A percentile compares a stretch with the other conserved stretches of the same genome.
phyloP scores from a whole-genome alignment of 352 stramenopile species.

The Blastocystis sp. region DNA sequence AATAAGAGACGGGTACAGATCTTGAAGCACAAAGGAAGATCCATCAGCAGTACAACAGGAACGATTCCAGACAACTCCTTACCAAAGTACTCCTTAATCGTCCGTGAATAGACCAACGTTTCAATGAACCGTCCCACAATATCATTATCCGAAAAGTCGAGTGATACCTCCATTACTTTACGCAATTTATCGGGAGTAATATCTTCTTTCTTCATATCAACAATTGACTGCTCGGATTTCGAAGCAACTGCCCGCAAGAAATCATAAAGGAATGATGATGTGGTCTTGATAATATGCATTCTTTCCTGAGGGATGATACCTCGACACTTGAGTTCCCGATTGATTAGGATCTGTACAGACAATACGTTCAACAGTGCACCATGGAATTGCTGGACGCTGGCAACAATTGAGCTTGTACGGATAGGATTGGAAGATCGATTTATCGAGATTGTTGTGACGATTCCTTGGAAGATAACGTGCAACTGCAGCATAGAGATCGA shows the following conservation, averaged over 20 bases:
- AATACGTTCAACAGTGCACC: neutral
- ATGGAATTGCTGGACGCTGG: neutral
- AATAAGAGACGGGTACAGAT: conserved; percentile 13
- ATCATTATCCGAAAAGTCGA: conserved; percentile 3
- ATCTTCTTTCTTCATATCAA: neutral
- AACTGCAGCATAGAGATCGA: neutral
- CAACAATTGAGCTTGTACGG: neutral
- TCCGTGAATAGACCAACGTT: neutral
- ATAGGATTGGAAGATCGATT: conserved; percentile 24
- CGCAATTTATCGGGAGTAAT: neutral
- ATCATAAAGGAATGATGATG: neutral
- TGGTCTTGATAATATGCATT: neutral
- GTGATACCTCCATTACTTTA: neutral
- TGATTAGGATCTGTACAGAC: neutral
- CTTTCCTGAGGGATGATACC: neutral
- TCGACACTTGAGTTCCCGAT: neutral
- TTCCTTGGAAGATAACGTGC: neutral
- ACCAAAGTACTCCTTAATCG: conserved; percentile 39
- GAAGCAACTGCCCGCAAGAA: neutral
- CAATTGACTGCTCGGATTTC: conserved; percentile 1
- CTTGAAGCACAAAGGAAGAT: neutral
- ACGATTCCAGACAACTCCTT: conserved; percentile 7
- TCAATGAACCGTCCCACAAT: conserved; percentile 6
- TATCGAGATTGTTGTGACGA: neutral
- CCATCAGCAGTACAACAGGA: neutral